Evolutionary conservation across 2,329 filamentous ascomycete genomes (phyloP), one percentile per base, ranked within the genome.

Genomic region (Tolypocladium pustulatum): DNA sequence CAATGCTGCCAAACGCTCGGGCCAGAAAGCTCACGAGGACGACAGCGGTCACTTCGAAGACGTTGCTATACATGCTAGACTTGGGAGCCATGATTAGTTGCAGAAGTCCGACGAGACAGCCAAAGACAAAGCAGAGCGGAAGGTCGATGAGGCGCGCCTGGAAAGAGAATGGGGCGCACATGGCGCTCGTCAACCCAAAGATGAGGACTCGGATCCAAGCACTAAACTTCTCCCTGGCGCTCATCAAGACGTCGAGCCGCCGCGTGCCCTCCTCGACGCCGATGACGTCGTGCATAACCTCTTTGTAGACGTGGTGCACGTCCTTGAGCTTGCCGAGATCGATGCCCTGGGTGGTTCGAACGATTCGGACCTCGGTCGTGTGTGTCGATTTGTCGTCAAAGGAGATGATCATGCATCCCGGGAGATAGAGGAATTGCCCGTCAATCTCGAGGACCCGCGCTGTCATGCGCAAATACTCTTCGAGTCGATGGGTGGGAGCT

Each of bases 371-470:
- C 65, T 87, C 84, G 20, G 83, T 85, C 0, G 85, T 88, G 62
- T 87, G 85, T 0, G 84, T 85, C 0, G 79, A 74, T 55, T 69
- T 73, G 64, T 92, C 89, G 67, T 89, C 91, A 66, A 96, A 96
- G 0, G 90, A 93, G 65, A 96, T 86, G 59, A 96, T 88, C 91
- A 96, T 96, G 67, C 89, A 94, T 6, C 90, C 90, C 0, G 91
- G 91, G 41, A 96, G 81, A 66, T 96, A 96, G 32, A 96, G 75
- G 65, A 94, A 96, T 65, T 95, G 90, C 9, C 88, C 88, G 62
- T 95, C 88, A 36, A 96, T 91, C 70, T 91, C 89, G 40, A 96
- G 80, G 4, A 92, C 88, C 25, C 89, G 82, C 5, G 91, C 87
- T 6, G 89, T 90, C 87, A 91, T 94, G 63, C 81, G 86, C 78